Evolutionary conservation across 805 yeast genomes (phyloP).

Genomic region (Kodamaea restingae): DNA sequence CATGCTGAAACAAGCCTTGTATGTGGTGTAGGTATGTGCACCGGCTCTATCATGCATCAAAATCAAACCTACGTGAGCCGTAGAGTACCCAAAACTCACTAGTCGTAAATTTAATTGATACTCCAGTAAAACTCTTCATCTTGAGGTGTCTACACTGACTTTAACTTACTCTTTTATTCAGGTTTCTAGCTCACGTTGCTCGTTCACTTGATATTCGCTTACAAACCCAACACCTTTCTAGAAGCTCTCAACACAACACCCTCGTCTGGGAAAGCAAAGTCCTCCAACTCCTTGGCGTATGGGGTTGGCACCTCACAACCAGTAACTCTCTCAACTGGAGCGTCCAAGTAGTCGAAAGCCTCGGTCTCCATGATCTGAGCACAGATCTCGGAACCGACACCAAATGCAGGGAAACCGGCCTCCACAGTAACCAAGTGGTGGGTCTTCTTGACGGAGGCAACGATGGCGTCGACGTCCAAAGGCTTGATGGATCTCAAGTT

Average conservation of each 20-base stretch:
- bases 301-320: conserved; percentile 99
- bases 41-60: too few relatives aligned
- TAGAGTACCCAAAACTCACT: too few relatives aligned
- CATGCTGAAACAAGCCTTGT: too few relatives aligned
- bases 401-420: conserved; percentile 96
- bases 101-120: too few relatives aligned
- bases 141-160: too few relatives aligned
- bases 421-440: conserved; percentile 95
- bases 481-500: conserved; percentile 98
- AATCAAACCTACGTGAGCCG: too few relatives aligned
- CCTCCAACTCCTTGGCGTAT: conserved; percentile 92
- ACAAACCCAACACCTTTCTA: conserved; percentile 72
- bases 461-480: conserved; percentile 80
- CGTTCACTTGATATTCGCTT: conserved; percentile 16
- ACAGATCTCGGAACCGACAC: conserved; percentile 97
- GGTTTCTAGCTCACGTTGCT: too few relatives aligned
- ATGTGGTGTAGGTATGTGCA: too few relatives aligned
- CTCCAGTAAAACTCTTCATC: too few relatives aligned
- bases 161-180: too few relatives aligned
- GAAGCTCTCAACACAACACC: conserved; percentile 84
- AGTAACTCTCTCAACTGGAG: conserved; percentile 97
- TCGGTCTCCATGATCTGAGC: conserved; percentile 98
- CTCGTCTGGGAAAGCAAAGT: conserved; percentile 97
- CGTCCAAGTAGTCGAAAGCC: conserved; percentile 96
- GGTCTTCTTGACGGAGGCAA: conserved; percentile 91